These are phyloP conservation scores for Backusella sp. DNA, from an alignment of 192 early-diverging fungal genomes.

Conservation along the genomic window DNA sequence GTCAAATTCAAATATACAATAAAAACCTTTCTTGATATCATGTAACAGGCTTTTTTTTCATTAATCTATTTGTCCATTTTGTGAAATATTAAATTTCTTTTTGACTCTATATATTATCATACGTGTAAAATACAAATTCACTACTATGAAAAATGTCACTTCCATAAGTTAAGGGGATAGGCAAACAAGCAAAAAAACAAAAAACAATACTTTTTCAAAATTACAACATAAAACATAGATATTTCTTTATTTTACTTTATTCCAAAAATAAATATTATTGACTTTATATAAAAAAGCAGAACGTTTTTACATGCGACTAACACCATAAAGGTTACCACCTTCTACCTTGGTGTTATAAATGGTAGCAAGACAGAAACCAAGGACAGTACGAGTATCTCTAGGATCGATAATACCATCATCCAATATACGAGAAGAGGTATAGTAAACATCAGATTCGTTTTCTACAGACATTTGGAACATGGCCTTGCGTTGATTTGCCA, in stretches of 20 bases:
- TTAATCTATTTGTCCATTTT: too few species aligned
- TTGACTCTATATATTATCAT: not conserved
- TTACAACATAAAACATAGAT: not conserved
- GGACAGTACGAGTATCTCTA: conserved; percentile 53
- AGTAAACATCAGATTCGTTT: conserved; percentile 61
- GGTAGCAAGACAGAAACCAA: conserved; percentile 61
- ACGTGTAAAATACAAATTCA: not conserved
- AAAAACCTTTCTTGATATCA: not conserved
- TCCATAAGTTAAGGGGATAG: too few species aligned
- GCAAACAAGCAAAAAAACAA: too few species aligned
- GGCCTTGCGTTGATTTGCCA: conserved; percentile 40
- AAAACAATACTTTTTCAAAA: not conserved
- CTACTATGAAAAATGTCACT: not conserved
- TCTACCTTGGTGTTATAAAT: conserved; percentile 53
- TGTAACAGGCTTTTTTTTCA: not conserved
- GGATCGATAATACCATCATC: conserved; percentile 68
- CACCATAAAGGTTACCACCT: conserved; percentile 61
- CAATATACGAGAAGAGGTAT: conserved; percentile 54
- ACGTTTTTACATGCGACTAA: conserved; percentile 55
- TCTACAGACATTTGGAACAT: conserved; percentile 56
- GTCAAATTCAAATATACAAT: too few species aligned
- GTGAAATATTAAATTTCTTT: too few species aligned
- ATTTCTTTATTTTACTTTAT: not conserved
- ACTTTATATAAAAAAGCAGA: not conserved
- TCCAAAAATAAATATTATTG: not conserved